Percentiles rank a stretch among this genome's conserved stretches.
Conservation (phyloP, 2,329 filamentous ascomycete genomes). For the Exserohilum rostratum region DNA sequence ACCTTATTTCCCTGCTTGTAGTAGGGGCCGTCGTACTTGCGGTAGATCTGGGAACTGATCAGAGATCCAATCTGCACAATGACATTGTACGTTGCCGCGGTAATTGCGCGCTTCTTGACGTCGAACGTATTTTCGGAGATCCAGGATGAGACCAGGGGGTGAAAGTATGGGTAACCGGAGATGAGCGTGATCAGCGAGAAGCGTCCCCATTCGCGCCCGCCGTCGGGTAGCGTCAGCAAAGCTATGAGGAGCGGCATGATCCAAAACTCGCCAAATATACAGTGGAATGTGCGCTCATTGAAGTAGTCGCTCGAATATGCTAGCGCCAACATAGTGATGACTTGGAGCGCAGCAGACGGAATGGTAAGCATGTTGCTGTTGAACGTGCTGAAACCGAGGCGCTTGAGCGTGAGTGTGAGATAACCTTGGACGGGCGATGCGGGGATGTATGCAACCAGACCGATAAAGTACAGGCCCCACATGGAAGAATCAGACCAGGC, state of each 20-base stretch:
- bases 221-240: constrained; percentile 42
- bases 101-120: constrained; percentile 67
- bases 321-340: constrained; percentile 55
- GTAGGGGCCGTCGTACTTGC: constrained; percentile 59
- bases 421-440: constrained; percentile 47
- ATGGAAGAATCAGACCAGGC: constrained; percentile 61
- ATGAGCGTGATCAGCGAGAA: constrained; percentile 50
- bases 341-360: constrained; percentile 56
- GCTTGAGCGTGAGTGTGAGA: constrained; percentile 49
- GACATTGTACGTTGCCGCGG: constrained; percentile 67
- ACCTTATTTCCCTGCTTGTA: constrained; percentile 61
- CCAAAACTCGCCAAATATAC: constrained; percentile 51
- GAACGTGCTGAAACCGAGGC: constrained; percentile 51
- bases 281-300: constrained; percentile 60
- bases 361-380: constrained; percentile 51
- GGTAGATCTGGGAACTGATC: constrained; percentile 55
- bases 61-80: constrained; percentile 50
- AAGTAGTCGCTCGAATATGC: constrained; percentile 56
- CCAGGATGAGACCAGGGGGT: constrained; percentile 66
- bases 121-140: constrained; percentile 67
- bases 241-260: constrained; percentile 50
- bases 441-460: constrained; percentile 48
- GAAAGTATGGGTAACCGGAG: constrained; percentile 51
- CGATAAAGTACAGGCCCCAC: constrained; percentile 62
- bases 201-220: constrained; percentile 46